Conservation (phyloP, 768 basidiomycete species). For the Daedaleopsis sinensis region DNA sequence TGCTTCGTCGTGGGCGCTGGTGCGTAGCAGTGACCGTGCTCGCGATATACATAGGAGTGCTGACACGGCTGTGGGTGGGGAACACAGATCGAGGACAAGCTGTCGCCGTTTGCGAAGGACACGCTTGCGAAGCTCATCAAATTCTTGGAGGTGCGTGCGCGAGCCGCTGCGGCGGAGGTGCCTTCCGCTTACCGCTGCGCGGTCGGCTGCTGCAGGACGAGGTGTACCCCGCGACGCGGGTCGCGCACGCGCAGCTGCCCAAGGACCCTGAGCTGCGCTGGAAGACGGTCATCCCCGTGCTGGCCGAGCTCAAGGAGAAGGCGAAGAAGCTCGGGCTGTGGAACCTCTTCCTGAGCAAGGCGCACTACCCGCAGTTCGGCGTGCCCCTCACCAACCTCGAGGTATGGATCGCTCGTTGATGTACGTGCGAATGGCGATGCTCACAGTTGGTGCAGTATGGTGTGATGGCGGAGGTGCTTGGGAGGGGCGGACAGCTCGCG, state of each 20-base stretch:
- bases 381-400: conserved; percentile 93
- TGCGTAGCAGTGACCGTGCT: conserved; percentile 36
- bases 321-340: conserved; percentile 90
- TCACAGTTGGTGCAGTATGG: conserved; percentile 66
- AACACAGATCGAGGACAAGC: conserved; percentile 83
- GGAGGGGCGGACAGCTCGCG: conserved; percentile 78
- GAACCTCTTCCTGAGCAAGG: conserved; percentile 96
- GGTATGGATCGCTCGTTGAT: conserved; percentile 44
- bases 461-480: conserved; percentile 95
- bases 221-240: conserved; percentile 73
- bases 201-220: conserved; percentile 64
- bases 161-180: not conserved
- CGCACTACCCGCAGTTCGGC: conserved; percentile 88
- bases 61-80: not conserved
- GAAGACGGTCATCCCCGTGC: conserved; percentile 80
- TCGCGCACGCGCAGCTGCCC: conserved; percentile 85
- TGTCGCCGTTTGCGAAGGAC: conserved; percentile 88
- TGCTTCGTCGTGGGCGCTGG: conserved; percentile 86
- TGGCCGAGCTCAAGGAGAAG: conserved; percentile 84
- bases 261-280: conserved; percentile 74
- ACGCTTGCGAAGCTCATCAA: conserved; percentile 79
- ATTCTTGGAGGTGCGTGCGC: conserved; percentile 71
- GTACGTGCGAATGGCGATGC: not conserved
- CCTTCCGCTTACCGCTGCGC: not conserved
- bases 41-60: not conserved